Conservation (phyloP, 805 yeast genomes). For the Starmerella bombicola region DNA sequence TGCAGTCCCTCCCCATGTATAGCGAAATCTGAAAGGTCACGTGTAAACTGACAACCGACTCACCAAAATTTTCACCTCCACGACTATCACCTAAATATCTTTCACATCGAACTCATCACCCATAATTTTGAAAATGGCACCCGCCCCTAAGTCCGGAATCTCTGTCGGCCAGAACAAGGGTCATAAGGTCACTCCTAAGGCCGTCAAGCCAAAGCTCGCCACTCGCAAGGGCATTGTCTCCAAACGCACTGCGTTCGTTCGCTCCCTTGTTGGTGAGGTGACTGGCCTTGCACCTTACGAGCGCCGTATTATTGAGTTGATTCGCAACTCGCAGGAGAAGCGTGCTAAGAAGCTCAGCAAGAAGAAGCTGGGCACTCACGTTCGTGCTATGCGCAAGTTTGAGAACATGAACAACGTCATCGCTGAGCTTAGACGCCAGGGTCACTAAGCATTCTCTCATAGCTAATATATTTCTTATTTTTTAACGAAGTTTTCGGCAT, state of each 20-base stretch:
- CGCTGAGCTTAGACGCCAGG: constrained; percentile 71
- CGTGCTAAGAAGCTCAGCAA: constrained; percentile 99
- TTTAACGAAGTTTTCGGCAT: too few species aligned
- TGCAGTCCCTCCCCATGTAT: too few species aligned
- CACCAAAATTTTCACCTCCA: constrained; percentile 17
- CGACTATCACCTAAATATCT: not conserved
- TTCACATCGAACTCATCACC: constrained; percentile 5
- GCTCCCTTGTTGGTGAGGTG: constrained; percentile 91
- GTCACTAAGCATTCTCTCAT: constrained; percentile 19
- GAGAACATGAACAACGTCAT: constrained; percentile 95
- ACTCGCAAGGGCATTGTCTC: constrained; percentile 94
- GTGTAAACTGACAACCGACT: constrained; percentile 14
- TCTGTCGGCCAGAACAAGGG: constrained; percentile 99
- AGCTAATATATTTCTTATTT: constrained; percentile 2
- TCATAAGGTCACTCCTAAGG: constrained; percentile 82
- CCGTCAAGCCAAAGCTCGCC: constrained; percentile 77
- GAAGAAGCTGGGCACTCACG: constrained; percentile 98
- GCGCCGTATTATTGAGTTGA: constrained; percentile 97
- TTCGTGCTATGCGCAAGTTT: constrained; percentile 98
- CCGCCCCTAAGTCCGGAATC: constrained; percentile 46
- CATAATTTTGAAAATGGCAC: constrained; percentile 17
- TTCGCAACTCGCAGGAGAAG: constrained; percentile 99
- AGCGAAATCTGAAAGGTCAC: too few species aligned
- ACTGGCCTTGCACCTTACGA: constrained; percentile 99
- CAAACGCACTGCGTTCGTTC: constrained; percentile 91